A percentile compares a stretch with the other conserved stretches of the same genome.
Conservation (phyloP, 331 rosid genomes). For the Pyrus hybrid region DNA sequence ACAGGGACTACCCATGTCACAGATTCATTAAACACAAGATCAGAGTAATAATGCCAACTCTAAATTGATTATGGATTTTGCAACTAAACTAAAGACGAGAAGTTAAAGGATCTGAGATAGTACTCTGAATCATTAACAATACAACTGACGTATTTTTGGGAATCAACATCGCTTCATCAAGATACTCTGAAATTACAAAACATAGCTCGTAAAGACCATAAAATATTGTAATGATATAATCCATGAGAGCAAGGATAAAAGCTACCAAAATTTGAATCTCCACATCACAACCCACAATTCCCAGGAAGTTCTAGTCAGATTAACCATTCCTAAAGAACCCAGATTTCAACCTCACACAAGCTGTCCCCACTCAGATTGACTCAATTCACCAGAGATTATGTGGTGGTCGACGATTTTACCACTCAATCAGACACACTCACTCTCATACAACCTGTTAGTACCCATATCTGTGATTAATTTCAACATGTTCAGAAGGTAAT, state of each 20-base stretch:
- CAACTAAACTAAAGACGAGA: slow-evolving; percentile 7
- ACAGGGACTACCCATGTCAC: neutral
- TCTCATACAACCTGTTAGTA: slow-evolving; percentile 19
- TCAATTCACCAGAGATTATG: neutral
- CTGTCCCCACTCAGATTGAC: slow-evolving; percentile 3
- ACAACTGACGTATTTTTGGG: slow-evolving; percentile 98
- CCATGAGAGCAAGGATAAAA: slow-evolving; percentile 28
- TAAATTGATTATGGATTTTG: neutral
- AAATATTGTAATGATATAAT: slow-evolving; percentile 31
- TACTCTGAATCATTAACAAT: slow-evolving; percentile 94
- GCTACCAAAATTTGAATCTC: slow-evolving; percentile 25
- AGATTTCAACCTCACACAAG: slow-evolving; percentile 9
- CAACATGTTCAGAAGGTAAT: slow-evolving; percentile 3
- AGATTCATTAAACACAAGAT: neutral
- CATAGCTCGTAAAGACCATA: slow-evolving; percentile 57
- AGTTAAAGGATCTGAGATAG: slow-evolving; percentile 59
- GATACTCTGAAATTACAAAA: slow-evolving; percentile 94
- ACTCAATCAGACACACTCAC: slow-evolving; percentile 3
- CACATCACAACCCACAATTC: slow-evolving; percentile 15
- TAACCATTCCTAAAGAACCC: slow-evolving; percentile 3
- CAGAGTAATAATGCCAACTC: slow-evolving; percentile 1
- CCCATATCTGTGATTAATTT: slow-evolving; percentile 20
- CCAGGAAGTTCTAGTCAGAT: slow-evolving; percentile 22
- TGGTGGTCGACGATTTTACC: neutral
- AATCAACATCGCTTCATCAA: slow-evolving; percentile 95